Conservation (phyloP, 441 rosid species). For the Gossypium davidsonii region DNA sequence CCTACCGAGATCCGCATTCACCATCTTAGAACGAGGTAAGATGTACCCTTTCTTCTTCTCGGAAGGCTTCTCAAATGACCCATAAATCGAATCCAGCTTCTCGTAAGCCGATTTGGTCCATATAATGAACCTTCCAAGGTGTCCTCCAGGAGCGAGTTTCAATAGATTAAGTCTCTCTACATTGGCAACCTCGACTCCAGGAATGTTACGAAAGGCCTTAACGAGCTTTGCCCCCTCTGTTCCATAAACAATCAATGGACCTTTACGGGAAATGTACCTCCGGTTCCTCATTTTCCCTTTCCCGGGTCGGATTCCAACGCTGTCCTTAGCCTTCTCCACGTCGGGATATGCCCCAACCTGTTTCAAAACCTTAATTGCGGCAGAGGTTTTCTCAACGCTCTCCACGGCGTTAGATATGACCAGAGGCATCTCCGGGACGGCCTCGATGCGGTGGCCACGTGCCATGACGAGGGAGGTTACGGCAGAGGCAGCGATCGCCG, state of each 20-base stretch:
- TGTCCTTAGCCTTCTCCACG: constrained; percentile 83
- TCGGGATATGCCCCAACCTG: constrained; percentile 75
- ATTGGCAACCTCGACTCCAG: constrained; percentile 82
- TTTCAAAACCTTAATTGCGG: constrained; percentile 64
- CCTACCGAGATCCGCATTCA: constrained; percentile 84
- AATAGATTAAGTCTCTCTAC: constrained; percentile 72
- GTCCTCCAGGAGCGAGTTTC: constrained; percentile 96
- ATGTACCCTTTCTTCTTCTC: constrained; percentile 88
- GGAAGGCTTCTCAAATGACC: constrained; percentile 64
- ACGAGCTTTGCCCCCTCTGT: constrained; percentile 71
- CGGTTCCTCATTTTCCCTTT: constrained; percentile 86
- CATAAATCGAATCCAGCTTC: constrained; percentile 79
- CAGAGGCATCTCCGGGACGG: constrained; percentile 81
- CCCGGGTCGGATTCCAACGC: constrained; percentile 75
- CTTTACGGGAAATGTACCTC: constrained; percentile 76
- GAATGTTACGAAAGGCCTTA: constrained; percentile 79
- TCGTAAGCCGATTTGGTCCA: constrained; percentile 93
- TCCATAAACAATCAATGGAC: constrained; percentile 79
- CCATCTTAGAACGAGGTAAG: constrained; percentile 80
- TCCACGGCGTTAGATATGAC: constrained; percentile 66
- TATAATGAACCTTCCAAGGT: constrained; percentile 74
- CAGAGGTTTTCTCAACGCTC: constrained; percentile 69
- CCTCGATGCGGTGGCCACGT: constrained; percentile 77
- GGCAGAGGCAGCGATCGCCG: constrained; percentile 86
- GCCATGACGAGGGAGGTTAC: constrained; percentile 82